Evolutionary conservation across 192 early-diverging fungal genomes (phyloP), one percentile per base, ranked within the genome.

Genomic region (Gamsiella multidivaricata): DNA sequence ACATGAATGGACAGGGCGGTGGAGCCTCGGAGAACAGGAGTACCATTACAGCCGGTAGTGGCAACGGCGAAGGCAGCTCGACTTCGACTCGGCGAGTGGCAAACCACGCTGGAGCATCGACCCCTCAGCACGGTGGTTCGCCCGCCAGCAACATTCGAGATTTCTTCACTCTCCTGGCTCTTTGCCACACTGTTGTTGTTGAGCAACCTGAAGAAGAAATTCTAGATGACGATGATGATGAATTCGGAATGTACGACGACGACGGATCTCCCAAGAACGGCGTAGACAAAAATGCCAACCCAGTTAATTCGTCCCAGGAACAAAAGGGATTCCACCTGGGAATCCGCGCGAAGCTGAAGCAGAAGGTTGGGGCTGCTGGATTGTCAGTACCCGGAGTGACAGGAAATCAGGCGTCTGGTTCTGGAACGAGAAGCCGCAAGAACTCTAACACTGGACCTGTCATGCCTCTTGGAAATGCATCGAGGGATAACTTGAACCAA

Each of bases 121-220:
- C 20, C 10, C 37, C 43, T 31, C 57, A 65, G 11, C 60, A 67
- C 36, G 80, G 75, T 47, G 78, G 57, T 15, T 80, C 65, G 29
- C 88, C 91, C 18, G 84, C 88, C 8, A 82, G 85, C 14, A 88
- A 86, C 11, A 84, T 96, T 33, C 80, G 84, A 22, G 93, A 97
- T 65, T 99, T 98, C 59, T 93, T 96, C 73, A 92, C 89, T 3
- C 83, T 95, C 23, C 80, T 99, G 23, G 92, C 95, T 14, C 84
- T 97, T 0, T 99, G 97, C 74, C 96, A 99, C 79, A 98, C 97
- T 0, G 97, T 97, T 1, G 85, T 99, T 11, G 91, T 96, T 1
- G 96, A 98, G 31, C 86, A 88, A 45, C 65, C 80, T 39, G 81
- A 69, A 15, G 76, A 85, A 43, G 67, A 70, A 2, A 66, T 68